Percentiles rank a stretch among this genome's conserved stretches.
These are phyloP conservation scores for Cladobotryum mycophilum DNA, from an alignment of 2,329 filamentous ascomycete species.

Conservation along the genomic window DNA sequence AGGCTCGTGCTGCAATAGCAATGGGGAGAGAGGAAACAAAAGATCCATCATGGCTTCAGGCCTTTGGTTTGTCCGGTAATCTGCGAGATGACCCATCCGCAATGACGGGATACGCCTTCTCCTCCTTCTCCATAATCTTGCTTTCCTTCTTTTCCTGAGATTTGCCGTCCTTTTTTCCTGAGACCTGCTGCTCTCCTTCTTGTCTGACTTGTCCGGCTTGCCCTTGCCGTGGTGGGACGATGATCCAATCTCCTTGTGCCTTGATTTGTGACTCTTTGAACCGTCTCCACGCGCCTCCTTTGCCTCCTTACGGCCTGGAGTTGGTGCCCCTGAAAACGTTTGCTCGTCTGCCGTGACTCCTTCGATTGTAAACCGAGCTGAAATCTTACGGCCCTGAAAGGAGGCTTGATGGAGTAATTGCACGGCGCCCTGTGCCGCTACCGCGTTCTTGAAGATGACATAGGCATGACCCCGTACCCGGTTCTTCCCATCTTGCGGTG, in stretches of 20 bases:
- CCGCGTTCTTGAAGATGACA: conserved; percentile 18
- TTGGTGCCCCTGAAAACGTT: neutral
- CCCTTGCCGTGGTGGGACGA: conserved; percentile 1
- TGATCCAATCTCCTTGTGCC: conserved; percentile 12
- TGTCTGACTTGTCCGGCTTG: conserved; percentile 3
- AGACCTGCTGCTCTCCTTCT: conserved; percentile 9
- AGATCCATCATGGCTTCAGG: neutral
- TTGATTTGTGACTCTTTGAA: conserved; percentile 9
- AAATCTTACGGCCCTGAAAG: conserved; percentile 21
- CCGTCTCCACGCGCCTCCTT: neutral
- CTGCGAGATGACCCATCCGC: conserved; percentile 4
- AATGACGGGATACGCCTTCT: conserved; percentile 1
- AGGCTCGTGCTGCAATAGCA: neutral
- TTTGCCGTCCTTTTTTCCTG: conserved; percentile 5
- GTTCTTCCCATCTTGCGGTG: conserved; percentile 16
- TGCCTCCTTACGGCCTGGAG: neutral
- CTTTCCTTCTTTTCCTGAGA: neutral
- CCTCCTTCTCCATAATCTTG: conserved; percentile 2
- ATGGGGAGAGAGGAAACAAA: neutral
- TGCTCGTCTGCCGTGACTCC: conserved; percentile 9
- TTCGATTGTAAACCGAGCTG: conserved; percentile 18
- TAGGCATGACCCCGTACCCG: conserved; percentile 22
- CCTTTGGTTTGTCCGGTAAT: neutral
- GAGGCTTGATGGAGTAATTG: conserved; percentile 20
- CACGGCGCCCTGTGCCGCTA: conserved; percentile 18